phyloP scores from a whole-genome alignment of 306 rosid genomes.

The Quercus parvula region DNA sequence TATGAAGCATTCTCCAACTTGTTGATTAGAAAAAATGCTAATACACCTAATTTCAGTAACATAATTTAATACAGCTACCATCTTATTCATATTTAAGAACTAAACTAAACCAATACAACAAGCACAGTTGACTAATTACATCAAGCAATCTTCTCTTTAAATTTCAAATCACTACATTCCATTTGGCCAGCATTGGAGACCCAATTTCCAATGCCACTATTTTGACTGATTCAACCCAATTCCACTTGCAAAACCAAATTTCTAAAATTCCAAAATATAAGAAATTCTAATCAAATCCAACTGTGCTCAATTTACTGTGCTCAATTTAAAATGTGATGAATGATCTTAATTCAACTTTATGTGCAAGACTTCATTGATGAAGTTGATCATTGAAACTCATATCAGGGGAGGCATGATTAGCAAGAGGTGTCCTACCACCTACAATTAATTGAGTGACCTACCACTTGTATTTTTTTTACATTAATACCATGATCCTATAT shows the following conservation, averaged over 20 bases:
- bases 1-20: not conserved
- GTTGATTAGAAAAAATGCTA: not conserved
- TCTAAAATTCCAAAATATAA: not conserved
- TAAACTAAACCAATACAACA: not conserved
- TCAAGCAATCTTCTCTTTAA: not conserved
- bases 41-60: not conserved
- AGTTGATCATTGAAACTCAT: no score
- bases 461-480: no score
- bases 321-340: not conserved
- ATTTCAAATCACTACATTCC: not conserved
- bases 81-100: not conserved
- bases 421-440: no score
- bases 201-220: not conserved
- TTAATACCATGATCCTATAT: no score
- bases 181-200: not conserved
- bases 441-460: no score
- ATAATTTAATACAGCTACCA: not conserved
- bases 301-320: no score
- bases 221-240: not conserved
- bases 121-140: not conserved
- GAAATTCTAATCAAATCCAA: not conserved
- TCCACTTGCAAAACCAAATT: not conserved
- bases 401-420: no score
- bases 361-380: not conserved
- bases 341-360: not conserved